Base-by-base conservation (phyloP, 805 yeast genomes). In the Yamadazyma kitorensis region DNA sequence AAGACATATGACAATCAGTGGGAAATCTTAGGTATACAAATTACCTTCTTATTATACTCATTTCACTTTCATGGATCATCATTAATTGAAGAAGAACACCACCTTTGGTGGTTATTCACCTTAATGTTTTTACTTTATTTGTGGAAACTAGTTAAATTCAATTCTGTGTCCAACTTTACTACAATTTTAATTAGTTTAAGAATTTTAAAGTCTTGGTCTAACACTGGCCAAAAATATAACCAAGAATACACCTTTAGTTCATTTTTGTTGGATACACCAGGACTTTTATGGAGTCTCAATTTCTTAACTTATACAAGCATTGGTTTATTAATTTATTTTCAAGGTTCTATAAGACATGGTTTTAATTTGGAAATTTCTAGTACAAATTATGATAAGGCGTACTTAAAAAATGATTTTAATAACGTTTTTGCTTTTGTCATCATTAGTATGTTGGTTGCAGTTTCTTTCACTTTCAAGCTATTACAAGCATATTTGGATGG, bases 51-150 rank as follows among this genome's bases (percentile, higher is more conserved):
- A 29, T 63, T 52, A 2, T 67, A 60, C 45, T 70, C 86, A 0
- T 70, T 82, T 44, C 86, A 89, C 61, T 96, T 89, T 8, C 86
- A 94, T 40, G 89, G 96, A 17, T 65, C 72, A 4, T 64, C 71
- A 3, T 68, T 89, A 37, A 83, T 93, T 12, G 98, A 93, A 51
- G 98, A 93, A 55, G 98, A 93, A 52, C 95, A 93, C 52, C 96
- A 89, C 52, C 57, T 89, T 12, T 93, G 98, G 98, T 93, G 95
- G 86, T 84, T 55, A 19, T 48, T 60, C 12, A 45, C 59, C 3
- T 33, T 54, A 1, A 29, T 49, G 10, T 40, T 40, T 21, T 35
- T 55, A 12, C 33, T 37, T 28, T 24, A 23, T 31, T 11, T 38
- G 26, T 31, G 34, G 31, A 25, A 29, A 1, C 28, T 25, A 4